Conservation (phyloP, 2,329 filamentous ascomycete species). For the Juglanconis sp. region DNA sequence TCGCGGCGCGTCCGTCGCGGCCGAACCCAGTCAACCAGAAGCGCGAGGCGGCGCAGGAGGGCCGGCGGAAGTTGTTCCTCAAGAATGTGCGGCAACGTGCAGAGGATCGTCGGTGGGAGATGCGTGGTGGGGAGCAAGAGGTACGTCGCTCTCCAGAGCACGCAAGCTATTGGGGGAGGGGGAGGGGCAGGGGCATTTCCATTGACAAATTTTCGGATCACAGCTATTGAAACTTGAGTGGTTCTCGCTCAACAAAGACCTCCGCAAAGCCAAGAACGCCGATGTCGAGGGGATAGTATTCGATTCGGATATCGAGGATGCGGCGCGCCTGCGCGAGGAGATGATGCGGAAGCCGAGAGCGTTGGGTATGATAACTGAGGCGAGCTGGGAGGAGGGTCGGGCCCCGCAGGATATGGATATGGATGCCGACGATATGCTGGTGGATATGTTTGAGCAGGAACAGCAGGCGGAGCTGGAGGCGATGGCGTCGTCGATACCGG, state of each 20-base stretch:
- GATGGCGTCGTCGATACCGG: constrained; percentile 47
- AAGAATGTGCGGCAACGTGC: constrained; percentile 60
- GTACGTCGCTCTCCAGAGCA: constrained; percentile 26
- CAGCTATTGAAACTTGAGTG: constrained; percentile 42
- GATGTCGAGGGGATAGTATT: constrained; percentile 40
- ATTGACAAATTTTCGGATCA: background rate
- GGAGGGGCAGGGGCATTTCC: constrained; percentile 27
- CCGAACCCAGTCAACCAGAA: constrained; percentile 58
- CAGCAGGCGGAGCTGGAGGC: constrained; percentile 55
- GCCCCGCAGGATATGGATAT: constrained; percentile 8
- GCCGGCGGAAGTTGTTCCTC: constrained; percentile 65
- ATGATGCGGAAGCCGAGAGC: constrained; percentile 23
- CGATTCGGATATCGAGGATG: constrained; percentile 52
- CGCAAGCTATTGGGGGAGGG: no score
- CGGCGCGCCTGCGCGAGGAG: constrained; percentile 32
- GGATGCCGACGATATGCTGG: constrained; percentile 48
- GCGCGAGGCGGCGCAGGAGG: constrained; percentile 61
- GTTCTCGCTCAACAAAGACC: constrained; percentile 35
- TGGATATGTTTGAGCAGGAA: constrained; percentile 46
- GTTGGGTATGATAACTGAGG: constrained; percentile 14
- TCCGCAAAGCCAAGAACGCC: constrained; percentile 35
- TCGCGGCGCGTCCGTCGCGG: constrained; percentile 53
- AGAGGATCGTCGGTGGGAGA: constrained; percentile 58
- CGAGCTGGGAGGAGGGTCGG: constrained; percentile 4
- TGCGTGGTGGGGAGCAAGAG: constrained; percentile 62